Conservation (phyloP, 768 basidiomycete genomes). For the Collybia mongolica region DNA sequence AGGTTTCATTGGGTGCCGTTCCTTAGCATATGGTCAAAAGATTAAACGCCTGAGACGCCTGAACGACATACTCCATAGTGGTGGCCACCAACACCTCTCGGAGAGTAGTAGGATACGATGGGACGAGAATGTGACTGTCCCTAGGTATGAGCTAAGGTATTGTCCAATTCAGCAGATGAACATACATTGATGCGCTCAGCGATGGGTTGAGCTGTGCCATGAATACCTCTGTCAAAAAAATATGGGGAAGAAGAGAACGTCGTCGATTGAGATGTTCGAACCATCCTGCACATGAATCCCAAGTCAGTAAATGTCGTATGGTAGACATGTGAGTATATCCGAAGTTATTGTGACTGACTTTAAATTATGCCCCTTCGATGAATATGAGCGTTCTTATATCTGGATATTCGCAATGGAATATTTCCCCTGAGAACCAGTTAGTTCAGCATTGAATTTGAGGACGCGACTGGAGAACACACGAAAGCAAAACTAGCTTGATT, state of each 20-base stretch:
- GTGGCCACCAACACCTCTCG: slow-evolving; percentile 89
- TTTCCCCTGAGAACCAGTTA: too few species aligned
- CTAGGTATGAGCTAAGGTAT: background rate
- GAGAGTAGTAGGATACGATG: slow-evolving; percentile 95
- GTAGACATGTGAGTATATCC: too few species aligned
- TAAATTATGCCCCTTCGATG: too few species aligned
- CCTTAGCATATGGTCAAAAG: slow-evolving; percentile 43
- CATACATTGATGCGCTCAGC: slow-evolving; percentile 77
- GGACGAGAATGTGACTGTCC: slow-evolving; percentile 76
- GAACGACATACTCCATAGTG: slow-evolving; percentile 83
- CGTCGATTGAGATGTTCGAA: slow-evolving; percentile 43
- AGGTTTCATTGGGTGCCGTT: slow-evolving; percentile 98
- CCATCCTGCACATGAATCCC: slow-evolving; percentile 26
- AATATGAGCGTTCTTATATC: too few species aligned
- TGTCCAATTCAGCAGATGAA: slow-evolving; percentile 4
- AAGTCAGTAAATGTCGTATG: too few species aligned
- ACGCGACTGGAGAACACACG: too few species aligned
- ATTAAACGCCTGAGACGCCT: background rate
- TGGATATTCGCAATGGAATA: too few species aligned
- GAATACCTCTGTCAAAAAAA: slow-evolving; percentile 71
- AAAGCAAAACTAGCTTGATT: too few species aligned
- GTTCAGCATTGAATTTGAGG: too few species aligned
- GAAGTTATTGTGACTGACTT: too few species aligned
- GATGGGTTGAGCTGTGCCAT: slow-evolving; percentile 76
- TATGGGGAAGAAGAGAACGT: slow-evolving; percentile 76